phyloP scores from a whole-genome alignment of 1,139 yeast species.

The Pichia sp. region DNA sequence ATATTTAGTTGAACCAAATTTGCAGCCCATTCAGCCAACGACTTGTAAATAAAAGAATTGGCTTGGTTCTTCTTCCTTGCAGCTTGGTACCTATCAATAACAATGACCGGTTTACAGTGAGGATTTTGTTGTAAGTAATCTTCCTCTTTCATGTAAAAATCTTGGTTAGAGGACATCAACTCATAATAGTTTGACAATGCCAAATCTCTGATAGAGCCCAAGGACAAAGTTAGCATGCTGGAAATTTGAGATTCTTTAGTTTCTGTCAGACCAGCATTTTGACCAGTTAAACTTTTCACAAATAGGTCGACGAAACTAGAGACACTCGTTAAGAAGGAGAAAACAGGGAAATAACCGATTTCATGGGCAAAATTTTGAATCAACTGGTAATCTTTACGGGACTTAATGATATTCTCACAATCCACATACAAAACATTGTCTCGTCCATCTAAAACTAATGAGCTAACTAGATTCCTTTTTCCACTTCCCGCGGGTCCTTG shows the following conservation, averaged over 20 bases:
- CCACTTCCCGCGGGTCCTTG: conserved; percentile 96
- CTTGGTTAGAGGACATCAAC: conserved; percentile 32
- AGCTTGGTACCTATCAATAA: conserved; percentile 67
- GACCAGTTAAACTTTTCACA: conserved; percentile 89
- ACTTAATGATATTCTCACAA: conserved; percentile 69
- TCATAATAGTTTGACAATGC: conserved; percentile 46
- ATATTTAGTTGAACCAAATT: conserved; percentile 67
- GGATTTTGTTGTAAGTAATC: conserved; percentile 85
- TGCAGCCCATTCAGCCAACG: conserved; percentile 87
- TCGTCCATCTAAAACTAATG: conserved; percentile 57
- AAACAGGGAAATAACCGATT: conserved; percentile 87
- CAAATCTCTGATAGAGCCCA: conserved; percentile 67
- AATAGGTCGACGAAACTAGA: conserved; percentile 79
- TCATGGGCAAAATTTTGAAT: conserved; percentile 67
- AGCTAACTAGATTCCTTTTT: conserved; percentile 73
- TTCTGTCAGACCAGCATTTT: conserved; percentile 87
- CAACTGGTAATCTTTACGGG: conserved; percentile 69
- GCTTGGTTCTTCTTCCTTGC: conserved; percentile 50
- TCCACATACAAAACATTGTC: conserved; percentile 65
- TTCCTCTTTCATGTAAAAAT: conserved; percentile 55
- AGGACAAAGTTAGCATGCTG: conserved; percentile 71
- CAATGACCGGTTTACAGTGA: conserved; percentile 80
- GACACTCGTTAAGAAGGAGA: conserved; percentile 85
- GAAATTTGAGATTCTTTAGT: conserved; percentile 78
- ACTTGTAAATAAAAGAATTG: conserved; percentile 67